Evolutionary conservation across 768 basidiomycete species (phyloP).

Genomic region (Crassisporium funariophilum): DNA sequence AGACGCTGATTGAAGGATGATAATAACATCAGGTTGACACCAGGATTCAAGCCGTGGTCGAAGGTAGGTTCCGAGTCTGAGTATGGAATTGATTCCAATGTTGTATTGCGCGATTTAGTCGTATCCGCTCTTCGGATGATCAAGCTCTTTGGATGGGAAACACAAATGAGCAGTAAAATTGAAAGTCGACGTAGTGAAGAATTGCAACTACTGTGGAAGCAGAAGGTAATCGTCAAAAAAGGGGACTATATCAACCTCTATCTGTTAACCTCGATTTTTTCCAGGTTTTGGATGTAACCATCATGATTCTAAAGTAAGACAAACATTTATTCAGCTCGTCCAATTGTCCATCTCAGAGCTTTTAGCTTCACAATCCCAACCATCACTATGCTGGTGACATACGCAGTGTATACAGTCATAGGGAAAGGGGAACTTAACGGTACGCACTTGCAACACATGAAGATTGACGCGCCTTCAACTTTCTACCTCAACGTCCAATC

Average conservation of each 20-base stretch:
- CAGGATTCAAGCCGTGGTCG: slow-evolving; percentile 61
- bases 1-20: too few species aligned
- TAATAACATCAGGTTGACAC: slow-evolving; percentile 48
- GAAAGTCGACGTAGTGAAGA: slow-evolving; percentile 63
- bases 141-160: slow-evolving; percentile 74
- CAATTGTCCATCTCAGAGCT: background rate
- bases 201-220: slow-evolving; percentile 54
- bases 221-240: slow-evolving; percentile 46
- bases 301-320: background rate
- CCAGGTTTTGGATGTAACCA: slow-evolving; percentile 1
- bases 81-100: background rate
- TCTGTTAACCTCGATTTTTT: slow-evolving; percentile 4
- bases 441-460: slow-evolving; percentile 1
- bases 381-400: slow-evolving; percentile 66
- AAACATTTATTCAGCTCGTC: background rate
- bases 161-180: slow-evolving; percentile 53
- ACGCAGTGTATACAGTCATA: slow-evolving; percentile 52
- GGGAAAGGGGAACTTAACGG: slow-evolving; percentile 40
- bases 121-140: slow-evolving; percentile 63
- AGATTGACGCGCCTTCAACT: background rate
- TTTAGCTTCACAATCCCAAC: slow-evolving; percentile 60
- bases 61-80: slow-evolving; percentile 38
- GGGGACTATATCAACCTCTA: background rate
- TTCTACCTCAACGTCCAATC: background rate
- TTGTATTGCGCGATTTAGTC: slow-evolving; percentile 34